phyloP scores from a whole-genome alignment of 2,329 filamentous ascomycete genomes.

The Aspergillus latus region DNA sequence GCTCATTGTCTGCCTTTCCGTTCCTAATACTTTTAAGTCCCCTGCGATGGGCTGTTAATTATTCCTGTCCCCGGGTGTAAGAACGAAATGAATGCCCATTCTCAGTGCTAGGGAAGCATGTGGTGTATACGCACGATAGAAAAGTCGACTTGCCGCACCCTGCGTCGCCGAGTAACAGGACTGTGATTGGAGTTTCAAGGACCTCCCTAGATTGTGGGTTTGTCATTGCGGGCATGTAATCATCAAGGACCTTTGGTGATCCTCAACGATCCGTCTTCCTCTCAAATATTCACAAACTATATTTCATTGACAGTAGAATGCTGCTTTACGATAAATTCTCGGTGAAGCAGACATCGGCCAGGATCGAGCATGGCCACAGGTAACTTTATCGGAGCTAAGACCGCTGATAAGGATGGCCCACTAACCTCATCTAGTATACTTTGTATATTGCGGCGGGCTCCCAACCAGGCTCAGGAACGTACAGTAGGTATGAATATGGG shows the following conservation, averaged over 20 bases:
- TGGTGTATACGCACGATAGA: constrained; percentile 53
- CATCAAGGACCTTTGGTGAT: neutral
- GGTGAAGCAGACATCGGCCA: neutral
- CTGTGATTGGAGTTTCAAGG: constrained; percentile 29
- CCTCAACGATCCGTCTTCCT: neutral
- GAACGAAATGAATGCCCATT: neutral
- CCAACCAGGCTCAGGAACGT: too few species aligned
- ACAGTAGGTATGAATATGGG: too few species aligned
- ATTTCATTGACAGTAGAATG: neutral
- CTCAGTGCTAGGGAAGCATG: too few species aligned
- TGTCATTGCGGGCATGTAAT: constrained; percentile 13
- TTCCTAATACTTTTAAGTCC: neutral
- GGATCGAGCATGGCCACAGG: neutral
- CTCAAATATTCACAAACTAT: neutral
- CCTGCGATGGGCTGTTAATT: neutral
- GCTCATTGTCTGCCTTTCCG: constrained; percentile 18
- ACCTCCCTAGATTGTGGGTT: constrained; percentile 1
- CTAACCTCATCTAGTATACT: neutral
- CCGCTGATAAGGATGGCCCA: neutral
- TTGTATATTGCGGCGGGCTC: neutral
- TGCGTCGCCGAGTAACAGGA: constrained; percentile 59
- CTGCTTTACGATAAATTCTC: neutral
- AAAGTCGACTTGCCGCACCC: constrained; percentile 64
- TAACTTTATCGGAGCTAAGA: neutral
- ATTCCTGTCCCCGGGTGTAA: neutral